Percentiles rank a stretch among this genome's conserved stretches.
Evolutionary conservation across 2,329 filamentous ascomycete genomes (phyloP).

Genomic region (Parasarocladium wereldwijsianum): DNA sequence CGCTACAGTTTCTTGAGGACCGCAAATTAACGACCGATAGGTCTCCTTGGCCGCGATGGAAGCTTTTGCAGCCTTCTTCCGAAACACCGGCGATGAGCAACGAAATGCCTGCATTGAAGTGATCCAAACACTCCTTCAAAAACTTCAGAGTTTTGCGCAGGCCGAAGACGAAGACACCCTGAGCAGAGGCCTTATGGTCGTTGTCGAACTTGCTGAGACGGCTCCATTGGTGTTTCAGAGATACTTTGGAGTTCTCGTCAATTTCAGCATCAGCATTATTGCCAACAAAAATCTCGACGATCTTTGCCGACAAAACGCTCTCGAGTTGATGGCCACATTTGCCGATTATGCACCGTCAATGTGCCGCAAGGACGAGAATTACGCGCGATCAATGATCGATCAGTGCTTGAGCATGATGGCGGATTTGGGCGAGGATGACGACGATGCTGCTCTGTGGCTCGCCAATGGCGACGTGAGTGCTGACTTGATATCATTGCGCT

Average conservation of each 20-base stretch:
- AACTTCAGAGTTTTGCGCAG: too few species aligned
- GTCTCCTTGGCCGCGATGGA: constrained; percentile 92
- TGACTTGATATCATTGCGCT: background rate
- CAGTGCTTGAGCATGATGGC: constrained; percentile 98
- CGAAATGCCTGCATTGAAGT: too few species aligned
- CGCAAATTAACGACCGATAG: constrained; percentile 21
- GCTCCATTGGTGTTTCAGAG: constrained; percentile 95
- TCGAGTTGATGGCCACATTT: constrained; percentile 97
- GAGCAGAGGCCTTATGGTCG: constrained; percentile 72
- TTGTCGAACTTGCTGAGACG: constrained; percentile 91
- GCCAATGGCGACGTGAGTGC: constrained; percentile 68
- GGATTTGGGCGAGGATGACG: constrained; percentile 85
- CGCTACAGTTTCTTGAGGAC: background rate
- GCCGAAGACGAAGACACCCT: constrained; percentile 76
- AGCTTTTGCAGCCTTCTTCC: constrained; percentile 92
- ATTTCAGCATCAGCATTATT: constrained; percentile 85
- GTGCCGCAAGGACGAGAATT: constrained; percentile 87
- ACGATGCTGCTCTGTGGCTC: constrained; percentile 90
- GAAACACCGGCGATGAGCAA: constrained; percentile 75
- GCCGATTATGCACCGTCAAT: constrained; percentile 87
- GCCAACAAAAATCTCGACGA: constrained; percentile 92
- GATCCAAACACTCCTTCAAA: too few species aligned
- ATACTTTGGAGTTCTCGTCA: constrained; percentile 83
- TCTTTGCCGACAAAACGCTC: constrained; percentile 79
- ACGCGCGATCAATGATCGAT: constrained; percentile 93